Conservation (phyloP, 148 eudicot species). For the Spergularia bocconei region DNA sequence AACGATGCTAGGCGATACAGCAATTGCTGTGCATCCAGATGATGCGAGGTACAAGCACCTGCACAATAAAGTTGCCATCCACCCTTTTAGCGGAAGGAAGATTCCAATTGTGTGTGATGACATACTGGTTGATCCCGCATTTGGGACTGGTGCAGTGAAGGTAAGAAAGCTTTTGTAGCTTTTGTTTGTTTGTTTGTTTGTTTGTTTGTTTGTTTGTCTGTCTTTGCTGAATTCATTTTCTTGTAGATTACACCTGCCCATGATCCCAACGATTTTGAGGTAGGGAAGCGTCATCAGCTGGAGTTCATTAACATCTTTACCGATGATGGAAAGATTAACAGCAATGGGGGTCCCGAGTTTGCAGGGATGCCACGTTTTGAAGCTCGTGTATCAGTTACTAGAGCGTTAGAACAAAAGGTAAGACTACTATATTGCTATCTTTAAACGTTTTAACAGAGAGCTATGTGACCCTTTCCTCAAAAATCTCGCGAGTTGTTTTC, state of each 20-base stretch:
- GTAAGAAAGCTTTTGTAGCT: constrained; percentile 30
- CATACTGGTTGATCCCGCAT: constrained; percentile 71
- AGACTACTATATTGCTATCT: neutral
- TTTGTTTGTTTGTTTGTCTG: neutral
- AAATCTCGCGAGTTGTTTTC: too few species aligned
- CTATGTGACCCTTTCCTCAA: too few species aligned
- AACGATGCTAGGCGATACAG: constrained; percentile 98
- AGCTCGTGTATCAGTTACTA: constrained; percentile 70
- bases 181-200: neutral
- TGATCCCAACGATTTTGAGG: constrained; percentile 96
- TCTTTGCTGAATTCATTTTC: constrained; percentile 9
- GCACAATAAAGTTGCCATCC: constrained; percentile 79
- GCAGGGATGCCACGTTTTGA: constrained; percentile 77
- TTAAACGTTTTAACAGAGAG: neutral
- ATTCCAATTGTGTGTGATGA: constrained; percentile 83
- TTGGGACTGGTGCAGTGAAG: constrained; percentile 99
- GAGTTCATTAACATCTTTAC: constrained; percentile 81
- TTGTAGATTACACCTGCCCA: constrained; percentile 96
- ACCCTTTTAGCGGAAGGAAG: constrained; percentile 87
- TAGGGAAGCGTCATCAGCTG: constrained; percentile 80
- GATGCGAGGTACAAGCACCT: constrained; percentile 78
- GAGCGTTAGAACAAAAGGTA: constrained; percentile 75
- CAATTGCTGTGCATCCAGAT: constrained; percentile 87
- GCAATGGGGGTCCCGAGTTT: constrained; percentile 70
- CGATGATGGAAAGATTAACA: constrained; percentile 88